Base-by-base conservation (phyloP, 202 grass and related monocot genomes). In the Zizania palustris region DNA sequence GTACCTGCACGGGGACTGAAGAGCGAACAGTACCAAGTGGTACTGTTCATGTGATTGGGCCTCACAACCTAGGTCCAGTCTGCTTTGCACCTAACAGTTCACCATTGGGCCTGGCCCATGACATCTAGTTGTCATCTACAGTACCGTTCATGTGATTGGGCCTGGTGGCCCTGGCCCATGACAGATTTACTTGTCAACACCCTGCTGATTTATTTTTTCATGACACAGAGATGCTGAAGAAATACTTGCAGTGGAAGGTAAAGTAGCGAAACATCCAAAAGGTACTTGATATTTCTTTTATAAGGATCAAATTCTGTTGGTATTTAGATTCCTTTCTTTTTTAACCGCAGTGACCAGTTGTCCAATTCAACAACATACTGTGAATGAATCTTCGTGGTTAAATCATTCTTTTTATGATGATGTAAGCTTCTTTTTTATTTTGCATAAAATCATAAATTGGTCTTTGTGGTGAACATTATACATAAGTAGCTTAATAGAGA, bases 201-300 rank as follows among this genome's bases (percentile, higher is more conserved):
- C 46, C 46, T 73, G 42, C 75, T 84, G 63, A 84, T 82, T 53
- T 74, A 20, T 36, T 69, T 28, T 28, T 85, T 63, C 51, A 18
- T 84, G 53, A 58, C 79, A 18, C 76, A 93, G 91, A 68, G 85
- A 90, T 39, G 14, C 80, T 2, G 70, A 90, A 65, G 82, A 69
- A 63, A 90, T 82, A 84, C 59, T 93, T 69, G 71, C 78, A 51
- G 48, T 19, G 44, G 82, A 75, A 72, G 80, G 85, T 56, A 74
- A 65, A 83, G 69, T 69, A 83, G 48, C 15, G 45, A 90, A 75
- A 18, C 41, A 62, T 11, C 66, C 71, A 71, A 87, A 81, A 71
- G 89, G 89, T 85, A 59, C 42, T 59, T 80, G 16, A 75, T 61
- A 79, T 61, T 51, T 48, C 15, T 37, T 37, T 53, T 50, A 22